These are phyloP conservation scores for Miscanthus lutarioriparius DNA, from an alignment of 176 grass and related monocot species.

Conservation along the genomic window DNA sequence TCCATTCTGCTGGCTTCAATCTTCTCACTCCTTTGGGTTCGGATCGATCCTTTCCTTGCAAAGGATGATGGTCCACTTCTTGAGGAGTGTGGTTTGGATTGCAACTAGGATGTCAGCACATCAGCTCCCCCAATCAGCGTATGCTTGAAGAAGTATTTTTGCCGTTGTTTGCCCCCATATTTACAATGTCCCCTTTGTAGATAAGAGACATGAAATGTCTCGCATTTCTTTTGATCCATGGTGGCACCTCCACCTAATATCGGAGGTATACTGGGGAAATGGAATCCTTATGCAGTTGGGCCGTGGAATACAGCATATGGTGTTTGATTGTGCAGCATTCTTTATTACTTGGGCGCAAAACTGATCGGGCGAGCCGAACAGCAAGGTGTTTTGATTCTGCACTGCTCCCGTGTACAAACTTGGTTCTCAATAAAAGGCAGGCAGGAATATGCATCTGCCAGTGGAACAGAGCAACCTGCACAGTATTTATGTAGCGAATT, in stretches of 20 bases:
- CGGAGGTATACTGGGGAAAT: constrained; percentile 29
- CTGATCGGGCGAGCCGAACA: constrained; percentile 24
- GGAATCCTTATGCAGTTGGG: constrained; percentile 50
- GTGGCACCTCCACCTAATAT: constrained; percentile 40
- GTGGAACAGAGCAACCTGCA: constrained; percentile 29
- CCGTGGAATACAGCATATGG: constrained; percentile 30
- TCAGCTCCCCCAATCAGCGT: constrained; percentile 27
- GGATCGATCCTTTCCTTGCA: constrained; percentile 65
- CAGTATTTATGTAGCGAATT: constrained; percentile 19
- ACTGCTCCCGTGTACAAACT: constrained; percentile 35
- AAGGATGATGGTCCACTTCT: constrained; percentile 46
- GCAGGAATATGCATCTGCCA: constrained; percentile 29
- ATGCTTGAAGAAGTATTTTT: constrained; percentile 44
- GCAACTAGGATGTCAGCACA: constrained; percentile 41
- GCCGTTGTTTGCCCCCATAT: constrained; percentile 37
- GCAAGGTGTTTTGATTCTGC: constrained; percentile 16
- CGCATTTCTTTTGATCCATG: constrained; percentile 42
- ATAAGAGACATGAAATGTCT: constrained; percentile 40
- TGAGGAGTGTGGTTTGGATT: constrained; percentile 57
- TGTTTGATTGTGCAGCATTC: constrained; percentile 39
- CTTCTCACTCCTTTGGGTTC: constrained; percentile 68
- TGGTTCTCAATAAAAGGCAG: constrained; percentile 43
- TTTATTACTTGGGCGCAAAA: constrained; percentile 46
- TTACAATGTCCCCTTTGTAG: constrained; percentile 37
- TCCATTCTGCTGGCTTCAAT: constrained; percentile 77